Evolutionary conservation across 768 basidiomycete species (phyloP).

Genomic region (Suillus subalutaceus): DNA sequence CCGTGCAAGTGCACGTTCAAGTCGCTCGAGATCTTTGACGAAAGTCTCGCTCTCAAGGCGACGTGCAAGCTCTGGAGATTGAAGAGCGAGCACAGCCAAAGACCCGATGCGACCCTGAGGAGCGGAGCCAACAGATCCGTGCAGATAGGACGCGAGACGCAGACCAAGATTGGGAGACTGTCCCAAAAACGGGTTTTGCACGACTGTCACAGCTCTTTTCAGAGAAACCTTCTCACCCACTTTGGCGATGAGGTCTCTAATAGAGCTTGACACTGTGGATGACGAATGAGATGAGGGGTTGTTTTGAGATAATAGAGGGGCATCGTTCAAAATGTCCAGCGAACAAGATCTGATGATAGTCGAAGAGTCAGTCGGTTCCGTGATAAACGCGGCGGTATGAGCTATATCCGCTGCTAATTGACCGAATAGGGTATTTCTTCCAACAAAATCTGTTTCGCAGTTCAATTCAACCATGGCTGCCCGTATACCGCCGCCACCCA

Average conservation of each 20-base stretch:
- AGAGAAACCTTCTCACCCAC: slow-evolving; percentile 81
- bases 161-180: slow-evolving; percentile 41
- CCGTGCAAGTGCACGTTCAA: slow-evolving; percentile 78
- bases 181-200: slow-evolving; percentile 39
- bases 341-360: slow-evolving; percentile 51
- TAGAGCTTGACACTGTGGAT: slow-evolving; percentile 60
- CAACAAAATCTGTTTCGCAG: slow-evolving; percentile 98
- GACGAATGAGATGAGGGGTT: slow-evolving; percentile 35
- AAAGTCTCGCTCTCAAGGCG: slow-evolving; percentile 52
- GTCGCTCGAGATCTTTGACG: slow-evolving; percentile 54
- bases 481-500: slow-evolving; percentile 53
- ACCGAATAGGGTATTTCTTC: slow-evolving; percentile 80
- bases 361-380: slow-evolving; percentile 44
- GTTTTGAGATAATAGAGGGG: slow-evolving; percentile 64
- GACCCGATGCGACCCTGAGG: slow-evolving; percentile 63
- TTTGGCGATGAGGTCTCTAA: slow-evolving; percentile 71
- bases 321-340: slow-evolving; percentile 55
- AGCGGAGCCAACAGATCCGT: slow-evolving; percentile 51
- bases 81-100: slow-evolving; percentile 57
- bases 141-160: slow-evolving; percentile 60
- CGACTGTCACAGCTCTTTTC: slow-evolving; percentile 55
- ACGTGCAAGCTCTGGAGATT: slow-evolving; percentile 47
- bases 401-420: slow-evolving; percentile 79
- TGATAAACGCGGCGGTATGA: slow-evolving; percentile 77
- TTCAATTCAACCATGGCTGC: slow-evolving; percentile 91